Base-by-base conservation (phyloP, 805 yeast species). In the Debaryomyces tyrocola region DNA sequence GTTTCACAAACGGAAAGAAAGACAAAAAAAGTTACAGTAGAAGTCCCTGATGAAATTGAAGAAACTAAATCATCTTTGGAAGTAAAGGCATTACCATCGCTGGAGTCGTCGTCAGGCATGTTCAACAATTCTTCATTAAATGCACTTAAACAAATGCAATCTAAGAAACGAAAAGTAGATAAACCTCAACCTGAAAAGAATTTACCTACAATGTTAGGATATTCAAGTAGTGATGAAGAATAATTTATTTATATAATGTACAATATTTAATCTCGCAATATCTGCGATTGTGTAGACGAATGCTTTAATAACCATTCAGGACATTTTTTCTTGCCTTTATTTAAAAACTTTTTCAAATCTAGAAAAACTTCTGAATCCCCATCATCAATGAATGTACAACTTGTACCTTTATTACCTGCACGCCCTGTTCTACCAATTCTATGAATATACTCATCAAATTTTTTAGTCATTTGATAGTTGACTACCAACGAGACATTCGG, bases 371-470 rank as follows among this genome's bases (percentile, higher is more conserved):
- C 77, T 11, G 67, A 63, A 54, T 86, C 91, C 4, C 74, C 75
- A 10, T 75, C 76, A 45, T 79, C 81, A 51, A 90, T 63, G 52
- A 88, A 87, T 0, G 97, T 86, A 10, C 84, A 71, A 4, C 96
- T 85, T 8, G 78, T 73, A 38, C 99, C 99, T 5, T 61, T 62
- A 40, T 79, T 81, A 0, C 97, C 98, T 0, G 96, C 97, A 64
- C 99, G 80, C 33, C 98, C 99, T 0, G 99, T 92, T 68, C 99
- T 83, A 47, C 99, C 99, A 42, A 92, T 85, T 60, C 98, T 78
- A 66, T 92, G 99, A 15, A 92, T 80, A 56, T 90, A 92, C 48
- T 86, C 91, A 51, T 90, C 97, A 38, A 90, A 79, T 29, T 75
- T 74, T 51, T 75, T 79, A 8, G 90, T 70, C 91, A 91, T 85